Conservation (phyloP, 192 early-diverging fungal species). For the Entomortierella chlamydospora region DNA sequence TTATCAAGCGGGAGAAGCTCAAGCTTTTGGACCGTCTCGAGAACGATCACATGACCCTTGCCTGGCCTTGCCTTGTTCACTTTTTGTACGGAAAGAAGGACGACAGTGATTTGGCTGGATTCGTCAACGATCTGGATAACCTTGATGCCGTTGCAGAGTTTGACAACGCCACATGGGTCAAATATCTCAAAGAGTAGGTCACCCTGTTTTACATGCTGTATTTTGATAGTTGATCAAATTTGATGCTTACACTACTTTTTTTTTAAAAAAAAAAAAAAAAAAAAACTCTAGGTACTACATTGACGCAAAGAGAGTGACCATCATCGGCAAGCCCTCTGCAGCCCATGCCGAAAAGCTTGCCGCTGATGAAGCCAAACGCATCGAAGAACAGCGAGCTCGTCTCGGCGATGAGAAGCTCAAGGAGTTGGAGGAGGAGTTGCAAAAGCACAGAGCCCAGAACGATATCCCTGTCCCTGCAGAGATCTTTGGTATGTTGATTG, state of each 20-base stretch:
- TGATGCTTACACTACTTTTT: no score
- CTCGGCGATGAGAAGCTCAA: slow-evolving; percentile 62
- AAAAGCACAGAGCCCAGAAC: slow-evolving; percentile 62
- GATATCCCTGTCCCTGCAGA: slow-evolving; percentile 64
- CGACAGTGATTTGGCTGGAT: slow-evolving; percentile 59
- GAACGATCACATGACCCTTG: slow-evolving; percentile 45
- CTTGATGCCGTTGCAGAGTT: slow-evolving; percentile 56
- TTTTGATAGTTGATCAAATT: slow-evolving; percentile 5
- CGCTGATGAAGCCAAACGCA: slow-evolving; percentile 63
- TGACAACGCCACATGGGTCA: slow-evolving; percentile 59
- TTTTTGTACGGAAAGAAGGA: slow-evolving; percentile 64
- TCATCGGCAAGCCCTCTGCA: slow-evolving; percentile 68
- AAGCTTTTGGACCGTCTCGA: slow-evolving; percentile 54
- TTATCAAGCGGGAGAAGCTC: slow-evolving; percentile 63
- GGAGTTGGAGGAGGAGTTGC: slow-evolving; percentile 58
- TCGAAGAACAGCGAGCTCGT: slow-evolving; percentile 57
- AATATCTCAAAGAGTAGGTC: slow-evolving; percentile 60
- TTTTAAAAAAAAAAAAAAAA: no score
- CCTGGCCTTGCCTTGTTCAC: slow-evolving; percentile 56
- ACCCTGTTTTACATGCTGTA: neutral
- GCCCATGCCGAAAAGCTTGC: slow-evolving; percentile 60
- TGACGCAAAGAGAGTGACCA: slow-evolving; percentile 56
- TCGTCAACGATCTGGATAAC: slow-evolving; percentile 58
- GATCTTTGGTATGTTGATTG: slow-evolving; percentile 50
- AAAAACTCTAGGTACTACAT: slow-evolving; percentile 56